Base-by-base conservation (phyloP, 2,329 filamentous ascomycete species). In the Colletotrichum spinosum region DNA sequence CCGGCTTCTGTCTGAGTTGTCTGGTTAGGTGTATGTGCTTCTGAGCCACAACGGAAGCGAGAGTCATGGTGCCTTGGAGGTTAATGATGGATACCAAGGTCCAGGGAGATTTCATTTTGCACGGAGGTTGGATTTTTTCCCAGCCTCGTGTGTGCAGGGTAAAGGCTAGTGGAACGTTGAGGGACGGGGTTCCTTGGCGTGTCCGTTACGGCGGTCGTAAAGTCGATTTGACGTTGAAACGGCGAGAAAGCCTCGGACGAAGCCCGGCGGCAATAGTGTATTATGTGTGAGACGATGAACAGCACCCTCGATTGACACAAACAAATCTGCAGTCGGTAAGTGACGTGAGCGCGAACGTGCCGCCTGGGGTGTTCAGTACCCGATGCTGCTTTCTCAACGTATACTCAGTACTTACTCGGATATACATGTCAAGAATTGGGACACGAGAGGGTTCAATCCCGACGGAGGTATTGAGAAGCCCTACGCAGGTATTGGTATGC, bases 1-100 rank as follows among this genome's bases (percentile, higher is more conserved):
- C 55, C 55, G 60, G 49, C 48, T 49, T 17, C 41, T 42, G 56
- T 55, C 44, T 64, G 33, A 44, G 55, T 25, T 25, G 25, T 25
- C 4, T 25, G 25, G 25, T 25, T 25, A 25, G 25, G 4, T 25
- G 25, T 25, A 25, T 25, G 25, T 25, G 25, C 25, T 25, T 25
- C 25, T 25, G 25, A 25, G 25, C 25, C 25, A 44, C 42, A 46
- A 46, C 5, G 44, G 34, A 17, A 4, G 13, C 12, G 33, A 55
- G 45, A 60, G 61, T 65, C 50, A 55, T 55, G 61, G 55, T 55
- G 56, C 61, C 61, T 65, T 65, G 61, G 51, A 65, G 44, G 56
- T 55, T 65, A 46, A 41, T 38, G 8, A n/a, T 25, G 39, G 50
- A 10, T 34, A 65, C 45, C 56, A 65, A 54, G 51, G 61, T 59